phyloP scores from a whole-genome alignment of 768 basidiomycete species.

The Gyrodon lividus region DNA sequence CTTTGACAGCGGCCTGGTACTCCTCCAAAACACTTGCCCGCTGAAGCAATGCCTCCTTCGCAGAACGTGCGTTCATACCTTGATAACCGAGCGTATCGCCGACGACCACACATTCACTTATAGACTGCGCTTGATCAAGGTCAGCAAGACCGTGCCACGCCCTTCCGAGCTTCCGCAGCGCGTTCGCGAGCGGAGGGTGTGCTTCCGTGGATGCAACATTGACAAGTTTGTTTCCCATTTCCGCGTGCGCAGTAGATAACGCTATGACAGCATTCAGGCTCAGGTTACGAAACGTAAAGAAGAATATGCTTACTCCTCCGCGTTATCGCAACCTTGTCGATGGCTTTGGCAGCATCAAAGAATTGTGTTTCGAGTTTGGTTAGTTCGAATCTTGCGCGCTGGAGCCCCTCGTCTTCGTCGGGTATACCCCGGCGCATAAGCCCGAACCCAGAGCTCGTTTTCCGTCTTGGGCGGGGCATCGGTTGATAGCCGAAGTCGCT shows the following conservation, averaged over 20 bases:
- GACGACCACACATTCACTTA: constrained; percentile 91
- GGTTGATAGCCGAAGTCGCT: constrained; percentile 97
- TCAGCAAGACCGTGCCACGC: constrained; percentile 86
- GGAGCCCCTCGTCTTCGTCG: constrained; percentile 93
- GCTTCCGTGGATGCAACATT: constrained; percentile 88
- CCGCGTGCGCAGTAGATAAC: constrained; percentile 73
- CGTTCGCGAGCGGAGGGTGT: constrained; percentile 79
- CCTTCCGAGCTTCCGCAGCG: constrained; percentile 82
- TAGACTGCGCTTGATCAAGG: constrained; percentile 86
- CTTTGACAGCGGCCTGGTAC: constrained; percentile 90
- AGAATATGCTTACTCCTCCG: constrained; percentile 61
- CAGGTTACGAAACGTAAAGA: background rate
- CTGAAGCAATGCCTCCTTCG: constrained; percentile 90
- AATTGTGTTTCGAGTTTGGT: constrained; percentile 91
- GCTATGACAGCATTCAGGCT: constrained; percentile 41
- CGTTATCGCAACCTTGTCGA: constrained; percentile 80
- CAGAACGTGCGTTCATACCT: constrained; percentile 93
- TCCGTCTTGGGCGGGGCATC: constrained; percentile 71
- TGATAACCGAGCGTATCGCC: constrained; percentile 98
- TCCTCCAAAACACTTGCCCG: constrained; percentile 91
- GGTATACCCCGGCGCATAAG: constrained; percentile 79
- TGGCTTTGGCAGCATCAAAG: constrained; percentile 87
- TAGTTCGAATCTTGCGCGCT: constrained; percentile 85
- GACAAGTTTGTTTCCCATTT: constrained; percentile 92
- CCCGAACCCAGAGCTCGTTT: constrained; percentile 70